These are phyloP conservation scores for Penicillium sp. DNA, from an alignment of 2,329 filamentous ascomycete genomes.

Conservation along the genomic window DNA sequence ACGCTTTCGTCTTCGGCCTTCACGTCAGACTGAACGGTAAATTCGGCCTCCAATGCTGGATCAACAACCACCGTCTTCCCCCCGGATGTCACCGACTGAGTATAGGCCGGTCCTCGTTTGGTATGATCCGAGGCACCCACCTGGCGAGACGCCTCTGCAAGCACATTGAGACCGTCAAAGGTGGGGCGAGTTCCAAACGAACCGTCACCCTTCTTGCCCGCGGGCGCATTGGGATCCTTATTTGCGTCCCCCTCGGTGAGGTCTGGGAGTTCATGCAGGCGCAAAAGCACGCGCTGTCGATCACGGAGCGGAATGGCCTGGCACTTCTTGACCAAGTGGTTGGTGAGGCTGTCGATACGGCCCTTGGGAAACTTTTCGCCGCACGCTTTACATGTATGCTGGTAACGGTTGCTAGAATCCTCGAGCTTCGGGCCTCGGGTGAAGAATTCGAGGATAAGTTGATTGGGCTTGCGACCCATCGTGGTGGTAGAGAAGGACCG, in stretches of 20 bases:
- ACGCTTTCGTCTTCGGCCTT: conserved; percentile 15
- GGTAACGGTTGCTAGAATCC: conserved; percentile 86
- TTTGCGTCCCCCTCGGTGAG: conserved; percentile 38
- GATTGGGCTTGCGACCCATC: conserved; percentile 81
- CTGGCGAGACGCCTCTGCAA: conserved; percentile 81
- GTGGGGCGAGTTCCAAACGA: conserved; percentile 50
- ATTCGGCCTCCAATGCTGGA: conserved; percentile 38
- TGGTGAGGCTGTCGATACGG: conserved; percentile 72
- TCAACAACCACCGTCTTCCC: conserved; percentile 40
- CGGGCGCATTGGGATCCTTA: conserved; percentile 34
- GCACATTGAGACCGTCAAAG: conserved; percentile 76
- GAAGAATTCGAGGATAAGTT: conserved; percentile 82
- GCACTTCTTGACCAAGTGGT: conserved; percentile 81
- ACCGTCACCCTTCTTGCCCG: conserved; percentile 34
- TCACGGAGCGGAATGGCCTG: conserved; percentile 69
- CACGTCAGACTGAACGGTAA: conserved; percentile 29
- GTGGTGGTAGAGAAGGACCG: conserved; percentile 16
- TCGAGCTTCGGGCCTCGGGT: conserved; percentile 77
- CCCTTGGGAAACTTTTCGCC: conserved; percentile 88
- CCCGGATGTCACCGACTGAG: conserved; percentile 37
- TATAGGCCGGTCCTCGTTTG: conserved; percentile 36
- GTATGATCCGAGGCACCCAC: conserved; percentile 52
- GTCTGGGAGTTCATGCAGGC: conserved; percentile 63
- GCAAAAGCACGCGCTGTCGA: conserved; percentile 66
- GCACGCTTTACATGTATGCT: conserved; percentile 83